A percentile compares a stretch with the other conserved stretches of the same genome.
Evolutionary conservation across 2,329 filamentous ascomycete genomes (phyloP).

Genomic region (Colletotrichum ledebouriae): DNA sequence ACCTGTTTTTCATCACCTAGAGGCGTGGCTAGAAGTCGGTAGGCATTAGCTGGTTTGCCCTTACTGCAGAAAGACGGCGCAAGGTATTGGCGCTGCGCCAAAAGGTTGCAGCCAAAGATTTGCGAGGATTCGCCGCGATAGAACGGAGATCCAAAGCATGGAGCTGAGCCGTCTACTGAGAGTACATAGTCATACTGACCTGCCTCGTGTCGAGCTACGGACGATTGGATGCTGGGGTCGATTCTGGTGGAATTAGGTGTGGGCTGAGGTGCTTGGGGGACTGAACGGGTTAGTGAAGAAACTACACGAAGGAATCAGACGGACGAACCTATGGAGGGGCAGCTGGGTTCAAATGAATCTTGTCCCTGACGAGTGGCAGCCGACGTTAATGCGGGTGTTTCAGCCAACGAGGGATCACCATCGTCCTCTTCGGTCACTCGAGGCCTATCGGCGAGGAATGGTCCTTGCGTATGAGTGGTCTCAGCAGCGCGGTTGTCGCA

Average conservation of each 20-base stretch:
- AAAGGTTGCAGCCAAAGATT: conserved; percentile 67
- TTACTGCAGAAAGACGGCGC: conserved; percentile 45
- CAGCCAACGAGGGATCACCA: conserved; percentile 35
- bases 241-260: conserved; percentile 3
- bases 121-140: conserved; percentile 48
- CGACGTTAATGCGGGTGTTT: conserved; percentile 27
- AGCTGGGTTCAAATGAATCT: conserved; percentile 35
- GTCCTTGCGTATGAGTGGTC: conserved; percentile 33
- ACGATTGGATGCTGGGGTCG: conserved; percentile 3
- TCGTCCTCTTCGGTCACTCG: conserved; percentile 22
- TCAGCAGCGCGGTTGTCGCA: conserved; percentile 19
- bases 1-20: conserved; percentile 46
- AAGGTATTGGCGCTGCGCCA: conserved; percentile 53
- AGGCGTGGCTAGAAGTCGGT: conserved; percentile 64
- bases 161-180: conserved; percentile 48
- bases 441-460: conserved; percentile 21
- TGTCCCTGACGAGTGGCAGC: conserved; percentile 12
- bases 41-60: conserved; percentile 51
- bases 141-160: conserved; percentile 9
- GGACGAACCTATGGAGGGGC: conserved; percentile 32
- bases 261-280: too few relatives aligned
- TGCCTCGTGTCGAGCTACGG: conserved; percentile 58
- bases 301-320: conserved; percentile 1
- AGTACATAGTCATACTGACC: conserved; percentile 67
- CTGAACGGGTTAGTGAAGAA: conserved; percentile 9